Conservation (phyloP, 495 filamentous ascomycete species). For the Monascus purpureus region DNA sequence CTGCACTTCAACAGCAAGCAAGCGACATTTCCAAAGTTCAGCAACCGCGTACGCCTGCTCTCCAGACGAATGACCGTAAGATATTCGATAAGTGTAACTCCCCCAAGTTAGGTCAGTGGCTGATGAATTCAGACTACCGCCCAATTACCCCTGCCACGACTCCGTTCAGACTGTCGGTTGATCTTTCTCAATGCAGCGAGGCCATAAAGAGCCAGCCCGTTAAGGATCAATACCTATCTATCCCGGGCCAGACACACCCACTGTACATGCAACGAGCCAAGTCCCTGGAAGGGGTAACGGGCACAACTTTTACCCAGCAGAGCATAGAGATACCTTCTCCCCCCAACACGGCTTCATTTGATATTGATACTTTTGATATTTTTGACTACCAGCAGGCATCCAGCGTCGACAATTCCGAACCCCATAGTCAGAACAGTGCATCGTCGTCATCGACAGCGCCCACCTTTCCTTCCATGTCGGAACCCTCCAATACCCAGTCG, state of each 20-base stretch:
- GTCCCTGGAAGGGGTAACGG: constrained; percentile 30
- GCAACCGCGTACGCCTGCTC: constrained; percentile 47
- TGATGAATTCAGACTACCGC: constrained; percentile 22
- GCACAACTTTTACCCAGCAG: constrained; percentile 18
- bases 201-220: constrained; percentile 16
- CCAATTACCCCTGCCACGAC: constrained; percentile 37
- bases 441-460: constrained; percentile 26
- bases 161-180: constrained; percentile 29
- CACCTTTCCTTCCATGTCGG: constrained; percentile 33
- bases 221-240: constrained; percentile 20
- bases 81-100: background rate
- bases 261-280: constrained; percentile 33
- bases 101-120: background rate
- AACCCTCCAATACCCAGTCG: constrained; percentile 31
- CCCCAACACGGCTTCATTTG: constrained; percentile 25
- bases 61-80: constrained; percentile 41
- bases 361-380: constrained; percentile 17
- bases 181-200: constrained; percentile 22
- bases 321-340: constrained; percentile 36
- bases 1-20: constrained; percentile 9
- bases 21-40: constrained; percentile 9
- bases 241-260: constrained; percentile 21
- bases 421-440: constrained; percentile 8
- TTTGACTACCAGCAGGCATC: constrained; percentile 19
- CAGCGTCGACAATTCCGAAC: constrained; percentile 15